phyloP scores from a whole-genome alignment of 768 basidiomycete species.

The Tricholoma hemisulphureum region DNA sequence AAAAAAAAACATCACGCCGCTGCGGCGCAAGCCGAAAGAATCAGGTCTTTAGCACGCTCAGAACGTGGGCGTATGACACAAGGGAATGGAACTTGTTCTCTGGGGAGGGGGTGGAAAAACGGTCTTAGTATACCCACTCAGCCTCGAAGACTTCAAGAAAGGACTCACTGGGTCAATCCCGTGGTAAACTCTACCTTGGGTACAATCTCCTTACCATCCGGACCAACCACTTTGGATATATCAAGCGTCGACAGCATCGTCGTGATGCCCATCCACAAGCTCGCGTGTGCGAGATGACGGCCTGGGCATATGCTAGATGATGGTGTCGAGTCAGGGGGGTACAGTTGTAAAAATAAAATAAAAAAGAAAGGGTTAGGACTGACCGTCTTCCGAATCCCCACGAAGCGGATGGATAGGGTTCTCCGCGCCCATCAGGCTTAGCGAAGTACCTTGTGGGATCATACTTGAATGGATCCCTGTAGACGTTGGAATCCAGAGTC shows the following conservation, averaged over 20 bases:
- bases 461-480: slow-evolving; percentile 40
- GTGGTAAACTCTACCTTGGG: slow-evolving; percentile 40
- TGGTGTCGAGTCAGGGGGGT: too few relatives aligned
- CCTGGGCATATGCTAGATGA: slow-evolving; percentile 45
- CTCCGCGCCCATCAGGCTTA: slow-evolving; percentile 15
- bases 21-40: too few relatives aligned
- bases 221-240: slow-evolving; percentile 39
- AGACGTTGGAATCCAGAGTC: slow-evolving; percentile 35
- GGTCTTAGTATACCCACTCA: too few relatives aligned
- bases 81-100: too few relatives aligned
- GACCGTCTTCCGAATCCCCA: slow-evolving; percentile 25
- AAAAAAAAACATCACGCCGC: too few relatives aligned
- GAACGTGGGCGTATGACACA: too few relatives aligned
- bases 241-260: slow-evolving; percentile 47
- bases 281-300: slow-evolving; percentile 42
- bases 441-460: slow-evolving; percentile 40
- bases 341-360: too few relatives aligned
- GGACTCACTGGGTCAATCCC: too few relatives aligned
- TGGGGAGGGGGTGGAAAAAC: too few relatives aligned
- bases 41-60: too few relatives aligned
- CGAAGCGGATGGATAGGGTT: slow-evolving; percentile 4
- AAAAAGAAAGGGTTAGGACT: too few relatives aligned
- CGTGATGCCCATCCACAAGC: slow-evolving; percentile 46
- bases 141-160: too few relatives aligned
- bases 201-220: slow-evolving; percentile 32